Evolutionary conservation across 371 early-diverging fungal genomes (phyloP).

Genomic region (Rhizopus sp.): DNA sequence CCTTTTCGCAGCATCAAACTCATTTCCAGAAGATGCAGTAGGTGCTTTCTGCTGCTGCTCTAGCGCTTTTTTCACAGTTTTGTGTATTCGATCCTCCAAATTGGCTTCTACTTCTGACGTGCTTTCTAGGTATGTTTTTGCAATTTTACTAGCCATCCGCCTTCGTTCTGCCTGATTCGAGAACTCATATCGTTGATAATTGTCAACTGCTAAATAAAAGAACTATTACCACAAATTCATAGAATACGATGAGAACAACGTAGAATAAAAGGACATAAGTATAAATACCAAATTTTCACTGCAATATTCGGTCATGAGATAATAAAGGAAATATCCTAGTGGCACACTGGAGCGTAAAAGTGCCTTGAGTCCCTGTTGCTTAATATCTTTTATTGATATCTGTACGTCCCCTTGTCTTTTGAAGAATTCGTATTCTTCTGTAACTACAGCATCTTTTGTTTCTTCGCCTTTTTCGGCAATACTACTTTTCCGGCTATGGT

Average conservation of each 20-base stretch:
- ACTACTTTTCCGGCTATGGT: background rate
- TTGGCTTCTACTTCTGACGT: slow-evolving; percentile 49
- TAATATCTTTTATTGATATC: slow-evolving; percentile 42
- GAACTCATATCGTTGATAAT: slow-evolving; percentile 39
- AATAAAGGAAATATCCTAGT: slow-evolving; percentile 49
- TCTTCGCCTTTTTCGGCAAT: slow-evolving; percentile 18
- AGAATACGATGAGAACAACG: background rate
- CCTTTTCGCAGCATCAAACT: slow-evolving; percentile 44
- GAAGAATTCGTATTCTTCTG: slow-evolving; percentile 45
- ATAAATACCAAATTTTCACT: slow-evolving; percentile 47
- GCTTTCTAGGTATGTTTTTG: slow-evolving; percentile 38
- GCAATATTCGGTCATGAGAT: slow-evolving; percentile 46
- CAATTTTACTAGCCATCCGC: slow-evolving; percentile 38
- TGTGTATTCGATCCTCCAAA: slow-evolving; percentile 43
- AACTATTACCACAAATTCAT: slow-evolving; percentile 21
- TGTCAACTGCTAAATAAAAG: slow-evolving; percentile 54
- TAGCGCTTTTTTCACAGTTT: slow-evolving; percentile 24
- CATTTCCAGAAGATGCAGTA: slow-evolving; percentile 8
- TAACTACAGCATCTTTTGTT: background rate
- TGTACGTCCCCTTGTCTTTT: slow-evolving; percentile 37
- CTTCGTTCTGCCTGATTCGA: slow-evolving; percentile 25
- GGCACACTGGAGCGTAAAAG: slow-evolving; percentile 44
- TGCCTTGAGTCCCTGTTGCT: slow-evolving; percentile 39
- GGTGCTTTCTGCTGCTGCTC: slow-evolving; percentile 12
- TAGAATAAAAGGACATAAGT: background rate